phyloP scores from a whole-genome alignment of 208 protist genomes.

The Acanthamoeba triangularis region DNA sequence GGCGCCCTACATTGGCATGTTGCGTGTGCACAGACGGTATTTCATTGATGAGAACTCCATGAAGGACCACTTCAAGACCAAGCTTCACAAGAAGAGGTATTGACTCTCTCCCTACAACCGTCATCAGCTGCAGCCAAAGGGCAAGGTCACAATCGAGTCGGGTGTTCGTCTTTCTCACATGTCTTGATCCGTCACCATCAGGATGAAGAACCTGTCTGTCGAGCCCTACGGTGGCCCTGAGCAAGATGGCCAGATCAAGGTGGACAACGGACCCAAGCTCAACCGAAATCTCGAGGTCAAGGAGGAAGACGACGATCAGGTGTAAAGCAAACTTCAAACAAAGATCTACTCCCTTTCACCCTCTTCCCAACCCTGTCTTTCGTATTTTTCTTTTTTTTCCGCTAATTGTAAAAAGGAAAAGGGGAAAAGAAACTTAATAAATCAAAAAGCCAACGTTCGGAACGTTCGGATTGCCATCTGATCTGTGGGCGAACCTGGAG shows the following conservation, averaged over 20 bases:
- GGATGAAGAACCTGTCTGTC: slow-evolving; percentile 6
- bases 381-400: too few relatives aligned
- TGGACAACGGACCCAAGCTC: slow-evolving; percentile 54
- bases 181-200: not conserved
- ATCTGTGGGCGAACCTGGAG: too few relatives aligned
- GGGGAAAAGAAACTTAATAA: too few relatives aligned
- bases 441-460: too few relatives aligned
- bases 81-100: slow-evolving; percentile 54
- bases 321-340: too few relatives aligned
- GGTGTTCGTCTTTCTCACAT: not conserved
- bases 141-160: too few relatives aligned
- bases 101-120: not conserved
- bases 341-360: too few relatives aligned
- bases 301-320: not conserved
- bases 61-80: slow-evolving; percentile 70
- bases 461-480: too few relatives aligned
- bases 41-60: slow-evolving; percentile 50
- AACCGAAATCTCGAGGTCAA: slow-evolving; percentile 36
- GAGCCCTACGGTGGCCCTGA: slow-evolving; percentile 7
- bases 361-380: too few relatives aligned
- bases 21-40: not conserved
- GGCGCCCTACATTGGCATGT: not conserved
- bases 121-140: not conserved
- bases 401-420: too few relatives aligned
- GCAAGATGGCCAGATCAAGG: not conserved